A percentile compares a stretch with the other conserved stretches of the same genome.
Conservation (phyloP, 371 early-diverging fungal species). For the Choanephora cucurbitarum region DNA sequence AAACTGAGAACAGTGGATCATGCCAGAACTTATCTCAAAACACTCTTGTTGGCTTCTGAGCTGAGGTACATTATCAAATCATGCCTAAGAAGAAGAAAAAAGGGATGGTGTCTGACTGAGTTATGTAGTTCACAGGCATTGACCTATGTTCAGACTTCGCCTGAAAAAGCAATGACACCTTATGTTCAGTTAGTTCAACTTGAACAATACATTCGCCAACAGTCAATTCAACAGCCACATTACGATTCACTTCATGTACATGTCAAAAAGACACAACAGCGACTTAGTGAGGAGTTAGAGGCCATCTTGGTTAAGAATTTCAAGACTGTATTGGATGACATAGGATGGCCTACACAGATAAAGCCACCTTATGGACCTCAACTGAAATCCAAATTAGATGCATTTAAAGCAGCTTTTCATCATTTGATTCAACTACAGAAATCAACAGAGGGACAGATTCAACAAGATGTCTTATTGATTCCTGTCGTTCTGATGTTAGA, state of each 20-base stretch:
- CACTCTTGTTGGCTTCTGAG: conserved; percentile 34
- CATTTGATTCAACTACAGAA: conserved; percentile 46
- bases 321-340: conserved; percentile 39
- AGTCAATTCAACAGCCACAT: conserved; percentile 13
- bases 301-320: conserved; percentile 46
- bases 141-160: conserved; percentile 32
- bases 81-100: no score
- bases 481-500: conserved; percentile 66
- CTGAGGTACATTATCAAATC: conserved; percentile 36
- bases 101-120: not conserved
- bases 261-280: conserved; percentile 24
- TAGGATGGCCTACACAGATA: conserved; percentile 59
- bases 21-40: conserved; percentile 35
- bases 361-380: conserved; percentile 44
- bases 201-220: conserved; percentile 17
- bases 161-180: conserved; percentile 41
- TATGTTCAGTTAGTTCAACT: conserved; percentile 48
- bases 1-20: conserved; percentile 31
- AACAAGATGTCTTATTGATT: conserved; percentile 16
- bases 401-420: conserved; percentile 44
- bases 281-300: conserved; percentile 45
- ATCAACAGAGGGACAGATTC: conserved; percentile 35
- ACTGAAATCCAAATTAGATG: conserved; percentile 32
- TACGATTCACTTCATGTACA: conserved; percentile 27
- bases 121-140: conserved; percentile 36